Conservation (phyloP, 169 alveolate genomes). For the Theileria parva region DNA sequence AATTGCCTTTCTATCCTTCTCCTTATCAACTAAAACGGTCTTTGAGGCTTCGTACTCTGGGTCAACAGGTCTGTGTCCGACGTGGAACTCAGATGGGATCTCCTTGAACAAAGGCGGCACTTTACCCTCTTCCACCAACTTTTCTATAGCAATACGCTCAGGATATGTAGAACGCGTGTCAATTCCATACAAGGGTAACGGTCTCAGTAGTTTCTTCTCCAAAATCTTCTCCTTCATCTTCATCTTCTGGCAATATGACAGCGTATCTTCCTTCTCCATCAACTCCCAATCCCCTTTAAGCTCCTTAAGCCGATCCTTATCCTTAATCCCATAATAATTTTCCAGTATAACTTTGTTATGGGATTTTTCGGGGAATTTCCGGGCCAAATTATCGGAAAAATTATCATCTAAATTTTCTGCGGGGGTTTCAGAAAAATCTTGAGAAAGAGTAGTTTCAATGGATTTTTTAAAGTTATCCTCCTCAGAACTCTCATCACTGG, state of each 20-base stretch:
- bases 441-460: too few relatives aligned
- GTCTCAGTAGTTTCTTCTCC: slow-evolving; percentile 9
- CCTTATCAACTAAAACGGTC: background rate
- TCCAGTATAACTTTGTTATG: background rate
- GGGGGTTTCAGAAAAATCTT: too few relatives aligned
- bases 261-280: slow-evolving; percentile 26
- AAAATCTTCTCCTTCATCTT: slow-evolving; percentile 14
- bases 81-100: slow-evolving; percentile 52
- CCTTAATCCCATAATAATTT: background rate
- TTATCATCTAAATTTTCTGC: too few relatives aligned
- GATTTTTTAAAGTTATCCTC: background rate
- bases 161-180: slow-evolving; percentile 24
- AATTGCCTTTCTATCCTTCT: slow-evolving; percentile 9
- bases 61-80: slow-evolving; percentile 35
- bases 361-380: too few relatives aligned
- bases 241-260: slow-evolving; percentile 8
- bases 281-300: slow-evolving; percentile 56
- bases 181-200: slow-evolving; percentile 25
- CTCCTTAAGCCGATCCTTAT: background rate
- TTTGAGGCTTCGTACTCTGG: slow-evolving; percentile 27
- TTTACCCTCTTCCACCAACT: slow-evolving; percentile 48
- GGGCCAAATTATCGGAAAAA: too few relatives aligned
- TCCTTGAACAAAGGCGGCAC: slow-evolving; percentile 24
- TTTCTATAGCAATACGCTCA: slow-evolving; percentile 23
- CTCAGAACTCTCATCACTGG: slow-evolving; percentile 9